A percentile compares a stretch with the other conserved stretches of the same genome.
Conservation (phyloP, 345 rosid genomes). For the Abelmoschus esculentus region DNA sequence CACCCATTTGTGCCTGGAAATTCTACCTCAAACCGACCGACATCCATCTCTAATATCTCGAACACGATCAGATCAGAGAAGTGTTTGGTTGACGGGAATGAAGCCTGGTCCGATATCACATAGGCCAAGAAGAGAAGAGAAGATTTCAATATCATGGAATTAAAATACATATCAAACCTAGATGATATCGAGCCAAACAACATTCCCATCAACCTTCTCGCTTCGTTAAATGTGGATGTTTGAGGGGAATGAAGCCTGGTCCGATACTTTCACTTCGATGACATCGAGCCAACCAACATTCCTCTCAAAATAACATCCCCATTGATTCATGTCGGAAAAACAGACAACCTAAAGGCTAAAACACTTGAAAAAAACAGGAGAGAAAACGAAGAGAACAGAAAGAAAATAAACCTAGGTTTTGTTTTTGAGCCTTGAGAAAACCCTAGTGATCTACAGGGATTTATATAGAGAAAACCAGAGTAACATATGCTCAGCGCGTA, state of each 20-base stretch:
- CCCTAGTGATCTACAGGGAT: slow-evolving; percentile 18
- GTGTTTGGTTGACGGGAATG: slow-evolving; percentile 44
- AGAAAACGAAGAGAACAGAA: neutral
- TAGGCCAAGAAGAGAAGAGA: neutral
- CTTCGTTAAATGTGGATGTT: neutral
- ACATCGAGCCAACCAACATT: slow-evolving; percentile 10
- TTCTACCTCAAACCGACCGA: neutral
- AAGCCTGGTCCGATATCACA: slow-evolving; percentile 56
- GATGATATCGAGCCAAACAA: slow-evolving; percentile 48
- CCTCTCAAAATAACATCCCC: slow-evolving; percentile 12
- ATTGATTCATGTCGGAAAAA: too few relatives aligned
- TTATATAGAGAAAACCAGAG: slow-evolving; percentile 15
- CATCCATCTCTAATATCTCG: neutral
- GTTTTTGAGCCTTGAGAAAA: neutral
- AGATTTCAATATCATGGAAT: too few relatives aligned
- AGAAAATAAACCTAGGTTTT: neutral
- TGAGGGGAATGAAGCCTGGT: slow-evolving; percentile 25
- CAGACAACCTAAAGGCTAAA: neutral
- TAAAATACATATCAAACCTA: slow-evolving; percentile 6
- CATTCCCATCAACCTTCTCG: slow-evolving; percentile 41
- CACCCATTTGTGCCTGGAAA: neutral
- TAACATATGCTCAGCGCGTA: slow-evolving; percentile 2
- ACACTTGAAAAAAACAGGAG: neutral
- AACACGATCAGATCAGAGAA: slow-evolving; percentile 4
- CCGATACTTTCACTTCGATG: slow-evolving; percentile 13